Percentiles rank a stretch among this genome's conserved stretches.
Conservation (phyloP, 1,284 basidiomycete species). For the Boletellus dicymbophilus region DNA sequence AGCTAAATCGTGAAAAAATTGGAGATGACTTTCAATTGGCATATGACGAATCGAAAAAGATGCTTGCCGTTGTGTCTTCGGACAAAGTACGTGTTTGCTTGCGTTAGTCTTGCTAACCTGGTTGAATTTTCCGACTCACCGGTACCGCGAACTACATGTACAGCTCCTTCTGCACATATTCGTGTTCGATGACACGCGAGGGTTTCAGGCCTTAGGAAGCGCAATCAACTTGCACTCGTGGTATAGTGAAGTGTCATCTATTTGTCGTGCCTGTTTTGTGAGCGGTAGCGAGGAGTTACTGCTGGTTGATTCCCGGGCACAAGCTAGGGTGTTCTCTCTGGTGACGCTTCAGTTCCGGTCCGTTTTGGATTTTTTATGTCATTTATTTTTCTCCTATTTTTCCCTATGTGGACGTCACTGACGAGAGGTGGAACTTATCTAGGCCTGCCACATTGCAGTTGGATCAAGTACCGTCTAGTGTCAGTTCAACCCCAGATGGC, state of each 20-base stretch:
- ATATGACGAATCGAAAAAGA: constrained; percentile 50
- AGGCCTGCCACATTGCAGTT: constrained; percentile 52
- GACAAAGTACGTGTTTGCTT: constrained; percentile 46
- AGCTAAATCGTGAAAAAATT: constrained; percentile 44
- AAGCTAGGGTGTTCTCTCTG: constrained; percentile 51
- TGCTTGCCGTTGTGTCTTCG: constrained; percentile 44
- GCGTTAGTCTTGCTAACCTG: too few species aligned
- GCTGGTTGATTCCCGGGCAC: constrained; percentile 43
- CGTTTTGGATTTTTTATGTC: too few species aligned
- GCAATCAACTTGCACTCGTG: constrained; percentile 43
- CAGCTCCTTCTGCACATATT: constrained; percentile 51
- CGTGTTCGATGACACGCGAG: constrained; percentile 39
- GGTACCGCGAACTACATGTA: too few species aligned
- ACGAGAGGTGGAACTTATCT: too few species aligned
- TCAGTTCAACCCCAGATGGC: constrained; percentile 54
- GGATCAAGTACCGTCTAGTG: constrained; percentile 29
- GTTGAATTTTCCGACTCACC: too few species aligned
- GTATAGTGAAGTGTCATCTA: constrained; percentile 38
- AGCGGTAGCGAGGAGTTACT: constrained; percentile 51
- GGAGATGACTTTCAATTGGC: constrained; percentile 45
- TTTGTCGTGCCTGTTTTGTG: constrained; percentile 42
- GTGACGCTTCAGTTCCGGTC: constrained; percentile 55
- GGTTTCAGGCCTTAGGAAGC: constrained; percentile 41
- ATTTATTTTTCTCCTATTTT: too few species aligned
- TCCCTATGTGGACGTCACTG: too few species aligned